phyloP scores from a whole-genome alignment of 1,139 yeast genomes.

The Yarrowia galli region DNA sequence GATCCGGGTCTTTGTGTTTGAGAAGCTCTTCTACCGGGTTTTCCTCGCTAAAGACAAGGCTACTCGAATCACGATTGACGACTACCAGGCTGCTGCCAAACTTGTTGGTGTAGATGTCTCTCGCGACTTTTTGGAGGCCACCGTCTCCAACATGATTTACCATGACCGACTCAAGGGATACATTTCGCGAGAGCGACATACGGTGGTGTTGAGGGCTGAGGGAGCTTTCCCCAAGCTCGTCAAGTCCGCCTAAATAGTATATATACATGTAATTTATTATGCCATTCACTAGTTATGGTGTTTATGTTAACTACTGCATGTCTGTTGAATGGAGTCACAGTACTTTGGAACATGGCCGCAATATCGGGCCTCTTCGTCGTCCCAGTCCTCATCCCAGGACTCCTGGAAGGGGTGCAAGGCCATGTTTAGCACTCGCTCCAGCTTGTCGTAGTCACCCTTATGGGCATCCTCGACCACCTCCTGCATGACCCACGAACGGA shows the following conservation, averaged over 20 bases:
- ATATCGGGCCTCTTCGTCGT: slow-evolving; percentile 43
- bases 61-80: slow-evolving; percentile 58
- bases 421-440: slow-evolving; percentile 51
- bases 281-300: too few species aligned
- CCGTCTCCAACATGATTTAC: slow-evolving; percentile 71
- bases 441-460: slow-evolving; percentile 44
- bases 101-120: slow-evolving; percentile 46
- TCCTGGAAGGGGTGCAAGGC: slow-evolving; percentile 52
- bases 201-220: slow-evolving; percentile 77
- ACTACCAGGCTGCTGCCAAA: slow-evolving; percentile 59
- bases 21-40: slow-evolving; percentile 61
- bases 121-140: slow-evolving; percentile 66
- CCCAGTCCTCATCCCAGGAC: slow-evolving; percentile 48
- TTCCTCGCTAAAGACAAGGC: slow-evolving; percentile 52
- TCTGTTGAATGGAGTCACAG: slow-evolving; percentile 47
- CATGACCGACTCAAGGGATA: slow-evolving; percentile 78
- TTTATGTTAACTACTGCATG: slow-evolving; percentile 46
- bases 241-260: neutral
- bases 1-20: slow-evolving; percentile 60
- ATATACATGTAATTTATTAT: slow-evolving; percentile 4
- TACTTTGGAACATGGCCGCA: slow-evolving; percentile 47
- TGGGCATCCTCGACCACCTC: slow-evolving; percentile 63
- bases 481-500: slow-evolving; percentile 86
- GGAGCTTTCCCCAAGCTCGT: slow-evolving; percentile 67
- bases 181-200: slow-evolving; percentile 74